phyloP scores from a whole-genome alignment of 176 grass and related monocot species.

The Urochloa ruziziensis region DNA sequence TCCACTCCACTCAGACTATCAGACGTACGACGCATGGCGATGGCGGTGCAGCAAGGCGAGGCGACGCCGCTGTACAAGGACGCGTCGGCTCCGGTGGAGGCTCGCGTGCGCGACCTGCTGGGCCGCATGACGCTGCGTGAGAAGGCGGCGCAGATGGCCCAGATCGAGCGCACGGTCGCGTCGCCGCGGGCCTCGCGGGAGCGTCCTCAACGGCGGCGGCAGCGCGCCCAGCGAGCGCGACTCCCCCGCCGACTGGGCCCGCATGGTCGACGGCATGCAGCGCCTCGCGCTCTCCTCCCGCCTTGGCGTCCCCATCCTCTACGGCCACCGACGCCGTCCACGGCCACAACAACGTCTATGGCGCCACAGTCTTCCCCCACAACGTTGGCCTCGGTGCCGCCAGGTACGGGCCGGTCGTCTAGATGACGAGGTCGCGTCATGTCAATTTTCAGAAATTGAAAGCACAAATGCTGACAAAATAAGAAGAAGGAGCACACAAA shows the following conservation, averaged over 20 bases:
- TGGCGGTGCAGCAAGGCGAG: neutral
- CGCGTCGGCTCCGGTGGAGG: constrained; percentile 61
- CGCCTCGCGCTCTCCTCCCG: constrained; percentile 69
- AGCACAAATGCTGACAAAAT: no score
- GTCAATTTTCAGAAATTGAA: no score
- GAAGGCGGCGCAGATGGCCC: constrained; percentile 85
- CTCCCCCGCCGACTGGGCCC: constrained; percentile 52
- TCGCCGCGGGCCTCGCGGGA: constrained; percentile 53
- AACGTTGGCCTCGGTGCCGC: constrained; percentile 77
- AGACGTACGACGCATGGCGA: neutral
- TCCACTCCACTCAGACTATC: neutral
- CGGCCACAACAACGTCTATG: constrained; percentile 82
- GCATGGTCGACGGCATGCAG: constrained; percentile 79
- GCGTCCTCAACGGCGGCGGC: constrained; percentile 68
- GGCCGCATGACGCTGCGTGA: constrained; percentile 85
- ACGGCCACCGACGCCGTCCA: constrained; percentile 74
- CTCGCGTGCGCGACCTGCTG: constrained; percentile 64
- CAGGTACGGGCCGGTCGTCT: constrained; percentile 39
- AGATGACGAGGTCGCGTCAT: neutral
- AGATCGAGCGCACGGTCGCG: constrained; percentile 77
- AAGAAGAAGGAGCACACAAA: no score
- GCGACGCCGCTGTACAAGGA: constrained; percentile 50
- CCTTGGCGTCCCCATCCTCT: constrained; percentile 74
- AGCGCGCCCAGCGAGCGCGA: constrained; percentile 49
- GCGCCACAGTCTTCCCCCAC: constrained; percentile 88